Base-by-base conservation (phyloP, 164 flowering plant genomes). In the Litsea cubeba region DNA sequence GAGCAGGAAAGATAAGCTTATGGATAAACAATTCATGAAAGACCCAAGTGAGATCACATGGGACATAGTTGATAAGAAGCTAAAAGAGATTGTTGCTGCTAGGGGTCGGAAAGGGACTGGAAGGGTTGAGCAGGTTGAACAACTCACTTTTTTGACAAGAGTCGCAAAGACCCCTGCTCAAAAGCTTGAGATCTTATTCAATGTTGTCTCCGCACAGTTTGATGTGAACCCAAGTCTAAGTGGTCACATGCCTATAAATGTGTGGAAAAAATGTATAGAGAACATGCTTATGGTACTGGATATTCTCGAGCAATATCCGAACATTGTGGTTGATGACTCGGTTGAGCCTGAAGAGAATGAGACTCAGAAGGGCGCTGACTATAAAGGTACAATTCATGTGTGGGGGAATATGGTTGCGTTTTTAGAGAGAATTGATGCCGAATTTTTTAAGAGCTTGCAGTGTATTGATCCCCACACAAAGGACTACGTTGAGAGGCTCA, bases 131-230 rank as follows among this genome's bases (percentile, higher is more conserved):
- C 91, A 85, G 85, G 95, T 93, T 76, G 98, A 93, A 76, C 99
- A 93, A 83, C 96, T 95, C 22, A 89, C 96, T 8, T 93, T 91
- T 75, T 79, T 95, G 76, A 88, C 94, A 4, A 85, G 82, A 80
- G 97, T 93, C 72, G 96, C 99, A 0, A 93, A 91, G 81, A 95
- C 99, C 8, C 98, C 99, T 75, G 99, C 98, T 7, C 99, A 95
- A 80, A 95, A 95, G 85, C 94, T 95, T 70, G 97, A 95, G 82
- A 91, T 95, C 50, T 88, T 95, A 10, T 93, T 93, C 79, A 86
- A 84, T 83, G 92, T 95, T 58, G 84, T 95, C 12, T 90, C 97
- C 71, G 95, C 97, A 30, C 98, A 93, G 66, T 95, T 93, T 83
- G 99, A 95, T 84, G 91, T 95, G n/a, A 91, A 91, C 68, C 92